These are phyloP conservation scores for Ligustrum vulgare DNA, from an alignment of 257 asterid species.

Conservation along the genomic window DNA sequence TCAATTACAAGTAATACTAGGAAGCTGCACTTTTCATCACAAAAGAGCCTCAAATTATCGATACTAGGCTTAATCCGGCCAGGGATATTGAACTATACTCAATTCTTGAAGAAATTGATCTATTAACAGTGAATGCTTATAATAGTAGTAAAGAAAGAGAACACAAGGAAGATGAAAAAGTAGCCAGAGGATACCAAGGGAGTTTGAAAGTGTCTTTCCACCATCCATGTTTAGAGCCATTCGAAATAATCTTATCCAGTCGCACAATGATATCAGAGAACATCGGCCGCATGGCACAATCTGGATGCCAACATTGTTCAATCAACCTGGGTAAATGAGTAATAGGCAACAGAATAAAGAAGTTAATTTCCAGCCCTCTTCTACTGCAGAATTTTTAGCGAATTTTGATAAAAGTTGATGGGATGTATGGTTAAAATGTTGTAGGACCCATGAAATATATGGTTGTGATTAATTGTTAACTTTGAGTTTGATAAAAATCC, in stretches of 20 bases:
- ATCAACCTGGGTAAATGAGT: conserved; percentile 57
- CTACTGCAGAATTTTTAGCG: not conserved
- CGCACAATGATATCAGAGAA: conserved; percentile 73
- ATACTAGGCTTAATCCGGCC: not conserved
- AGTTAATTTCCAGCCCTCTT: not conserved
- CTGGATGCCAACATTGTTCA: conserved; percentile 92
- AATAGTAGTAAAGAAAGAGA: not conserved
- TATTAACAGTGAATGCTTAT: not conserved
- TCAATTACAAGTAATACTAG: not conserved
- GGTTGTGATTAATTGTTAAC: too few species aligned
- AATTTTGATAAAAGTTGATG: too few species aligned
- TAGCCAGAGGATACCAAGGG: conserved; percentile 61
- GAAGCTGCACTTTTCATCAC: not conserved
- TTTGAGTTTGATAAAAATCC: too few species aligned
- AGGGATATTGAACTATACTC: not conserved
- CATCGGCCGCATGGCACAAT: conserved; percentile 52
- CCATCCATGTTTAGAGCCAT: conserved; percentile 88
- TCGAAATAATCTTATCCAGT: conserved; percentile 61
- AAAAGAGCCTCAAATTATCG: not conserved
- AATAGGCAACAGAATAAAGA: not conserved
- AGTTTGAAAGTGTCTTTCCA: conserved; percentile 97
- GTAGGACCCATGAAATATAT: too few species aligned
- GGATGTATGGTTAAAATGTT: too few species aligned
- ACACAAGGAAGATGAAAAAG: not conserved
- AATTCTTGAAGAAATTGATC: not conserved